Evolutionary conservation across 805 yeast species (phyloP).

Genomic region (Ascoidea asiatica): DNA sequence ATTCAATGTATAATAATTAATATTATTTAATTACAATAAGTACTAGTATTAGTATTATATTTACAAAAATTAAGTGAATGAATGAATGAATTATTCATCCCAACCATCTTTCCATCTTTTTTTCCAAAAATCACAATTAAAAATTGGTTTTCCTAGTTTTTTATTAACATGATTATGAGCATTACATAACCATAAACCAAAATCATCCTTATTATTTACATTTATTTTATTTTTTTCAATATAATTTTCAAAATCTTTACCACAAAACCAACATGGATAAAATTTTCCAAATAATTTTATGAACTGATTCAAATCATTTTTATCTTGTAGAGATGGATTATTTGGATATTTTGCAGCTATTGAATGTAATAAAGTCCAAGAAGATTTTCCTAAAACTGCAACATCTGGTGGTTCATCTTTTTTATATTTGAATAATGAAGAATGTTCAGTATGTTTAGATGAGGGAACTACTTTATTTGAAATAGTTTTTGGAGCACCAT

Average conservation of each 20-base stretch:
- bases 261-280: constrained; percentile 94
- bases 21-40: too few species aligned
- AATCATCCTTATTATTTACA: constrained; percentile 55
- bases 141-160: constrained; percentile 73
- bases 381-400: constrained; percentile 60
- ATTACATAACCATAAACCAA: constrained; percentile 85
- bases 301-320: constrained; percentile 60
- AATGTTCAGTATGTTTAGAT: constrained; percentile 6
- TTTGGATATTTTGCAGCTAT: constrained; percentile 84
- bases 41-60: too few species aligned
- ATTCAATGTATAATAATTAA: too few species aligned
- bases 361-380: constrained; percentile 89
- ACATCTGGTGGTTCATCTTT: constrained; percentile 81
- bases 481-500: constrained; percentile 11
- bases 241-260: constrained; percentile 64
- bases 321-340: constrained; percentile 44
- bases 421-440: constrained; percentile 18
- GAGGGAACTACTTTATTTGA: constrained; percentile 13
- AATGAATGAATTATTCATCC: constrained; percentile 30
- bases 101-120: constrained; percentile 94
- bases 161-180: constrained; percentile 92
- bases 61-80: too few species aligned
- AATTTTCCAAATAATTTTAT: constrained; percentile 57
- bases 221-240: constrained; percentile 30
- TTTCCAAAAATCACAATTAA: constrained; percentile 84